Evolutionary conservation across 805 yeast species (phyloP).

Genomic region (Starmerella tilneyi): DNA sequence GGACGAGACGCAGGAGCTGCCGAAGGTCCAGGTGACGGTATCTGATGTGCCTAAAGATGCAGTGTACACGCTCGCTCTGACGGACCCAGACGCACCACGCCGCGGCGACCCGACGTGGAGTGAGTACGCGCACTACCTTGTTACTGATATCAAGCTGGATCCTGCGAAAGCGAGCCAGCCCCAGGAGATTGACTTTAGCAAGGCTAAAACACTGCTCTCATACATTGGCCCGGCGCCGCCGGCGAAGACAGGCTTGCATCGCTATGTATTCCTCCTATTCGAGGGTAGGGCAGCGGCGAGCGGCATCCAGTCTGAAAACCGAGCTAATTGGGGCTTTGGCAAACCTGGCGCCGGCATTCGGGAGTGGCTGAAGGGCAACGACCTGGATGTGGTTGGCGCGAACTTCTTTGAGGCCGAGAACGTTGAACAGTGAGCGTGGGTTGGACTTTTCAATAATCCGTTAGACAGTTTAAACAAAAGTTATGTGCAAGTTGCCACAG

Average conservation of each 20-base stretch:
- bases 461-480: too few species aligned
- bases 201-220: conserved; percentile 40
- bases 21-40: conserved; percentile 56
- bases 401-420: conserved; percentile 81
- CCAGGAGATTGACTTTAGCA: conserved; percentile 27
- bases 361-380: conserved; percentile 54
- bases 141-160: conserved; percentile 32
- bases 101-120: conserved; percentile 77
- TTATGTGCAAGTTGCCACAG: too few species aligned
- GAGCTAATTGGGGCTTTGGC: conserved; percentile 83
- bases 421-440: conserved; percentile 25
- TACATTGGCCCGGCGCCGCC: conserved; percentile 91
- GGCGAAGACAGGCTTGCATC: conserved; percentile 69
- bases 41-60: conserved; percentile 38
- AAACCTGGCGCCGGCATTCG: conserved; percentile 66
- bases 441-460: too few species aligned
- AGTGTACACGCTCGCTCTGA: conserved; percentile 65
- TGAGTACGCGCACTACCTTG: conserved; percentile 70
- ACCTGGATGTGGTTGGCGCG: conserved; percentile 53
- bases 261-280: conserved; percentile 69
- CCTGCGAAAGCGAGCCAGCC: conserved; percentile 26
- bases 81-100: conserved; percentile 94
- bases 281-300: conserved; percentile 31
- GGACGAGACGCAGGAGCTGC: conserved; percentile 56
- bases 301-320: conserved; percentile 32